These are phyloP conservation scores for Pholiota conissans DNA, from an alignment of 768 basidiomycete species.

Conservation along the genomic window DNA sequence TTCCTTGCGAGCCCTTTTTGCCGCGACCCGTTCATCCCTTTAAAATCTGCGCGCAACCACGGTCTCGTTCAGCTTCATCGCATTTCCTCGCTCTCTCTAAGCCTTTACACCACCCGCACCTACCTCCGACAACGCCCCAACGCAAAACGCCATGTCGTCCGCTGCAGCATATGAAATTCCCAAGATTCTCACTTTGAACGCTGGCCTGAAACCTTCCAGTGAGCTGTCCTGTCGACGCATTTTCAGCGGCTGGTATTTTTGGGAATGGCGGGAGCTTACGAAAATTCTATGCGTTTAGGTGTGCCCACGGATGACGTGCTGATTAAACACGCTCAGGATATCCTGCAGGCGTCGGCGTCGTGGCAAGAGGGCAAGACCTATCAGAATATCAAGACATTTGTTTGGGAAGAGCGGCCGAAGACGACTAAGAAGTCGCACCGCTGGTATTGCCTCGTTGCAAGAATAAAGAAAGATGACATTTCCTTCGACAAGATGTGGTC, in stretches of 20 bases:
- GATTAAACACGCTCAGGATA: slow-evolving; percentile 39
- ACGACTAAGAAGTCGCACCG: slow-evolving; percentile 28
- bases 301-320: slow-evolving; percentile 49
- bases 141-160: background rate
- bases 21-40: background rate
- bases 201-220: background rate
- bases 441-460: slow-evolving; percentile 54
- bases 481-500: slow-evolving; percentile 63
- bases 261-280: background rate
- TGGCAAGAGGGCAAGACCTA: slow-evolving; percentile 57
- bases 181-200: background rate
- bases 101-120: background rate
- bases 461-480: slow-evolving; percentile 46
- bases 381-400: slow-evolving; percentile 41
- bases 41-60: background rate
- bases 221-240: background rate
- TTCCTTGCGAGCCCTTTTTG: background rate
- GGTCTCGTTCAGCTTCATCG: background rate
- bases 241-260: background rate
- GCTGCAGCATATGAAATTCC: background rate
- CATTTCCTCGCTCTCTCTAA: too few relatives aligned
- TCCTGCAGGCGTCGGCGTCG: slow-evolving; percentile 42
- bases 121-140: background rate
- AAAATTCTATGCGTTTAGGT: slow-evolving; percentile 28
- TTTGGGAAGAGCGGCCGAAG: background rate